Percentiles rank a stretch among this genome's conserved stretches.
Evolutionary conservation across 78 protist genomes (phyloP).

Genomic region (Dictyostelium purpureum): DNA sequence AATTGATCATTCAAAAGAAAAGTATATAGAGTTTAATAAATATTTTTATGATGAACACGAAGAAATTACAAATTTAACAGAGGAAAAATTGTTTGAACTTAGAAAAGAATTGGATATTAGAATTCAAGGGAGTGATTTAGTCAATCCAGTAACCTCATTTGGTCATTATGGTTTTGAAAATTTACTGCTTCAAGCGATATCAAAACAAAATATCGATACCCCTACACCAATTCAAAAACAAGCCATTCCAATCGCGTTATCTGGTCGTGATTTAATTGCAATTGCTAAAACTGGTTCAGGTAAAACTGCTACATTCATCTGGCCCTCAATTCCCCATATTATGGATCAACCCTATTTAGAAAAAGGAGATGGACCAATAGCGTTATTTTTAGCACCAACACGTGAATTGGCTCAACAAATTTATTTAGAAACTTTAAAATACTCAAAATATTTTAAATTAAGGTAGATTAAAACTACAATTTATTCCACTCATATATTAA

Average conservation of each 20-base stretch:
- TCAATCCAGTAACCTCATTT: slow-evolving; percentile 68
- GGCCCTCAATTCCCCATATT: slow-evolving; percentile 85
- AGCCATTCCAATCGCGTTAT: slow-evolving; percentile 86
- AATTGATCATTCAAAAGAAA: slow-evolving; percentile 82
- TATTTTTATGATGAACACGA: slow-evolving; percentile 77
- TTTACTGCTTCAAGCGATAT: slow-evolving; percentile 31
- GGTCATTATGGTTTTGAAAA: slow-evolving; percentile 61
- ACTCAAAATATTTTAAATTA: slow-evolving; percentile 44
- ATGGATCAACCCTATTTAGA: slow-evolving; percentile 64
- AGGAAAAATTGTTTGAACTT: slow-evolving; percentile 40
- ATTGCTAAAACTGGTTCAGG: slow-evolving; percentile 89
- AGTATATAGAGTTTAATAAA: slow-evolving; percentile 75
- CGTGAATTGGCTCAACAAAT: slow-evolving; percentile 91
- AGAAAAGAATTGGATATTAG: slow-evolving; percentile 46
- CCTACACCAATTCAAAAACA: slow-evolving; percentile 92
- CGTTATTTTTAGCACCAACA: slow-evolving; percentile 90
- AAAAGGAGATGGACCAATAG: slow-evolving; percentile 90
- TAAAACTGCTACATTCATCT: slow-evolving; percentile 78
- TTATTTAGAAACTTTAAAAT: slow-evolving; percentile 36
- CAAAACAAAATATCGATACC: slow-evolving; percentile 35
- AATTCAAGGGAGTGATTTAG: slow-evolving; percentile 29
- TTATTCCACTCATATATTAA: neutral
- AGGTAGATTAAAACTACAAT: neutral
- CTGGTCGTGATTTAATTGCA: slow-evolving; percentile 92
- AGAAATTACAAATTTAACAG: neutral